phyloP scores from a whole-genome alignment of 495 filamentous ascomycete species.

The Podospora anserina region DNA sequence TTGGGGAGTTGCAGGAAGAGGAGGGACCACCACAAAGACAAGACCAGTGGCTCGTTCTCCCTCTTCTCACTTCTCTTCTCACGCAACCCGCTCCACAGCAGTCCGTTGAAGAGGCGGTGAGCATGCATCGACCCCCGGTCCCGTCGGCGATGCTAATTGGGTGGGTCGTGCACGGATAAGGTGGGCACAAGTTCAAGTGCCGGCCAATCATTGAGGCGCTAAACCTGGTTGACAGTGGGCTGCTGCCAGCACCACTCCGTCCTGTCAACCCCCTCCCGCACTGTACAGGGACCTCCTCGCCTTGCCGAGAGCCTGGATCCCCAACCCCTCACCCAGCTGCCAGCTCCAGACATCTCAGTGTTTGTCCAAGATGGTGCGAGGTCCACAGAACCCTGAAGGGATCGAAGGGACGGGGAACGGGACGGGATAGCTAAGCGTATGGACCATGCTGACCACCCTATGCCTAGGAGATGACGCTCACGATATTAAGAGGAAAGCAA shows the following conservation, averaged over 20 bases:
- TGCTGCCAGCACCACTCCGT: slow-evolving; percentile 17
- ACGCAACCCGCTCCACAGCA: slow-evolving; percentile 22
- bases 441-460: neutral
- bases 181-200: slow-evolving; percentile 26
- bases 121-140: slow-evolving; percentile 35
- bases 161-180: slow-evolving; percentile 24
- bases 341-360: neutral
- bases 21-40: neutral
- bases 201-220: slow-evolving; percentile 25
- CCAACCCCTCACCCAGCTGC: slow-evolving; percentile 27
- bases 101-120: slow-evolving; percentile 41
- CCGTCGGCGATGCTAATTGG: slow-evolving; percentile 30
- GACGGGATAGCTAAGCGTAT: neutral
- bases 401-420: neutral
- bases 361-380: neutral
- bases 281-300: slow-evolving; percentile 26
- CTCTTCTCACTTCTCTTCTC: slow-evolving; percentile 9
- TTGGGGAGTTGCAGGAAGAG: neutral
- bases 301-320: neutral
- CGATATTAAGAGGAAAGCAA: neutral
- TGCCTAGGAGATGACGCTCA: neutral
- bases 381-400: neutral
- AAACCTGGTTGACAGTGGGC: slow-evolving; percentile 5
- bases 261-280: slow-evolving; percentile 28
- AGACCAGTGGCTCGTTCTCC: neutral